Conservation (phyloP, 768 basidiomycete species). For the Steccherinum ochraceum region DNA sequence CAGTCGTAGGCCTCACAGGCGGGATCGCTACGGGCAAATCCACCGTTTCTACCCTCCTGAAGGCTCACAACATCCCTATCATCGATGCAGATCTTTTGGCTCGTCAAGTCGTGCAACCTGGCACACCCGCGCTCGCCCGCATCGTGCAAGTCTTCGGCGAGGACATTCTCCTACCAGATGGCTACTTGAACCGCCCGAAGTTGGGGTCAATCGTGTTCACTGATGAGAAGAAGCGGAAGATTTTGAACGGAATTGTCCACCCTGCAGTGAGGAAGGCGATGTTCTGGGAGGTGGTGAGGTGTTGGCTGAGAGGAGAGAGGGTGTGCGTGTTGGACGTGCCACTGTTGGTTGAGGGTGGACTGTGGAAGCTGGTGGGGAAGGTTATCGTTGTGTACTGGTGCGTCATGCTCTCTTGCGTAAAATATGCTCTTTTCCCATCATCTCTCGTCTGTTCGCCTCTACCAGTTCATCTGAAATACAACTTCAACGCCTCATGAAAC, state of each 20-base stretch:
- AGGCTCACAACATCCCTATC: constrained; percentile 64
- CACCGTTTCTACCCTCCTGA: constrained; percentile 74
- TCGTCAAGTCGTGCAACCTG: constrained; percentile 78
- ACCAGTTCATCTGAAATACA: constrained; percentile 77
- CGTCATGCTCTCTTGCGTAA: constrained; percentile 16
- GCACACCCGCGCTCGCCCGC: constrained; percentile 61
- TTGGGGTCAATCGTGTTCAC: constrained; percentile 84
- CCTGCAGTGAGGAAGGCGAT: constrained; percentile 85
- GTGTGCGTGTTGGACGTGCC: constrained; percentile 88
- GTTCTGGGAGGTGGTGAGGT: constrained; percentile 54
- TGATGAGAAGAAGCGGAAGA: constrained; percentile 61
- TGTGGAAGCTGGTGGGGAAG: constrained; percentile 78
- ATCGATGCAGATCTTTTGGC: constrained; percentile 92
- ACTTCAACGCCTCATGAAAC: constrained; percentile 70
- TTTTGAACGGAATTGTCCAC: constrained; percentile 82
- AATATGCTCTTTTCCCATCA: not conserved
- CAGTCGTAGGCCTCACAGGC: constrained; percentile 93
- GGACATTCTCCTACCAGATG: constrained; percentile 59
- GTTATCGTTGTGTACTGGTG: constrained; percentile 93
- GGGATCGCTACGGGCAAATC: constrained; percentile 98
- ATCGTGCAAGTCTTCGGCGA: constrained; percentile 70
- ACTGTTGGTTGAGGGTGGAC: constrained; percentile 79
- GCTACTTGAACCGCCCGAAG: constrained; percentile 73
- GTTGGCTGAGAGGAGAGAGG: constrained; percentile 75
- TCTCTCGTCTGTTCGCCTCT: not conserved